Base-by-base conservation (phyloP, 2,329 filamentous ascomycete genomes). In the Hypoxylon sp. region DNA sequence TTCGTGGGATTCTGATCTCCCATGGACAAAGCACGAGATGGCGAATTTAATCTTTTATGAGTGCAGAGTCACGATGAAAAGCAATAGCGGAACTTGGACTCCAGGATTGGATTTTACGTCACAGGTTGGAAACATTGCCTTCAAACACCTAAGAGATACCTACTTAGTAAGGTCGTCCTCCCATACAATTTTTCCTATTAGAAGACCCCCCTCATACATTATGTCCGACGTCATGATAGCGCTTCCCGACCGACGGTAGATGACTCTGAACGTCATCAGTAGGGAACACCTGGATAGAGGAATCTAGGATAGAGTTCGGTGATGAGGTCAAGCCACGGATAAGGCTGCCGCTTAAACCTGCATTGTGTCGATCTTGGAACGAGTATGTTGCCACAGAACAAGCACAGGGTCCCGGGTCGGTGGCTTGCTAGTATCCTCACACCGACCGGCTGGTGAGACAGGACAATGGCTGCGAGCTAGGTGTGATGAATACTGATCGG, bases 201-300 rank as follows among this genome's bases (percentile, higher is more conserved):
- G 19, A 31, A 61, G 63, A 53, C 63, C 59, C 63, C 59, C 66
- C 71, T 71, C 64, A 50, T 48, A 66, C 66, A 71, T 70, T 47
- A 2, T 24, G 53, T 52, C 73, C 72, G 75, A 77, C 75, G 75
- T 77, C 75, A 77, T 77, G 74, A 68, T 53, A 50, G 19, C 55
- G 58, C 51, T 31, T 63, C 5, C 44, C 63, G 57, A 17, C 29
- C 35, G 59, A 11, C 42, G 47, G 62, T 54, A 39, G 31, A 69
- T 17, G 48, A n/a, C 13, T 53, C 33, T 57, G 69, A 67, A 77
- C 75, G 75, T 77, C 75, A 77, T 77, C 53, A 62, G 55, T 70
- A 67, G 58, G 62, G 65, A 62, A 63, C 22, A 66, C 59, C 61
- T 63, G 60, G 65, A 63, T 68, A 75, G 66, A 57, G 63, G 63